phyloP scores from a whole-genome alignment of 2,329 filamentous ascomycete species.

The Hypoxylon sp. region DNA sequence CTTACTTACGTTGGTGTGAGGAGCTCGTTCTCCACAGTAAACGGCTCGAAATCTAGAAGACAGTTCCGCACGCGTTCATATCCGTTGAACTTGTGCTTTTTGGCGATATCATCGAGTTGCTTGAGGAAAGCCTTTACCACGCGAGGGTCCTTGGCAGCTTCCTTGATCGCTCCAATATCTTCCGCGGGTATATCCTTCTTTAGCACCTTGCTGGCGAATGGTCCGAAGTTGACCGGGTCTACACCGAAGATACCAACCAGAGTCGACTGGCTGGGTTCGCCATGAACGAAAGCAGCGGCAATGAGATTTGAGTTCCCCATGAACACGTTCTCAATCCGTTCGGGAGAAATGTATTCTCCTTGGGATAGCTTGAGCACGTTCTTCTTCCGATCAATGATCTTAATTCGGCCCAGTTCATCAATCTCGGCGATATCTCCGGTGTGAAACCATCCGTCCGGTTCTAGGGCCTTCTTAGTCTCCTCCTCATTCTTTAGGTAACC shows the following conservation, averaged over 20 bases:
- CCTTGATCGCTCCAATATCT: conserved; percentile 77
- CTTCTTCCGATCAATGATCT: conserved; percentile 97
- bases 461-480: conserved; percentile 86
- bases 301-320: conserved; percentile 84
- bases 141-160: conserved; percentile 76
- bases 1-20: conserved; percentile 84
- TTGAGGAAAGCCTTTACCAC: conserved; percentile 82
- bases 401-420: conserved; percentile 87
- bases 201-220: conserved; percentile 83
- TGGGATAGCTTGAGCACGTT: conserved; percentile 99
- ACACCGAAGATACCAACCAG: conserved; percentile 91
- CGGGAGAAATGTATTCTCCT: conserved; percentile 97
- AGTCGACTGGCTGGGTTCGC: conserved; percentile 84
- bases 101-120: conserved; percentile 83
- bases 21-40: conserved; percentile 92
- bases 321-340: conserved; percentile 96
- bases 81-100: conserved; percentile 89
- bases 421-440: conserved; percentile 92
- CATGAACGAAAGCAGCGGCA: conserved; percentile 88
- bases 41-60: conserved; percentile 86
- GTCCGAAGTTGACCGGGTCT: conserved; percentile 85
- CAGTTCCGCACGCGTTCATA: conserved; percentile 87
- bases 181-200: conserved; percentile 74
- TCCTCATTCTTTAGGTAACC: conserved; percentile 93
- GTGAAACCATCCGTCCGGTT: conserved; percentile 95